Base-by-base conservation (phyloP, 305 asterid species). In the Rubia tinctorum region DNA sequence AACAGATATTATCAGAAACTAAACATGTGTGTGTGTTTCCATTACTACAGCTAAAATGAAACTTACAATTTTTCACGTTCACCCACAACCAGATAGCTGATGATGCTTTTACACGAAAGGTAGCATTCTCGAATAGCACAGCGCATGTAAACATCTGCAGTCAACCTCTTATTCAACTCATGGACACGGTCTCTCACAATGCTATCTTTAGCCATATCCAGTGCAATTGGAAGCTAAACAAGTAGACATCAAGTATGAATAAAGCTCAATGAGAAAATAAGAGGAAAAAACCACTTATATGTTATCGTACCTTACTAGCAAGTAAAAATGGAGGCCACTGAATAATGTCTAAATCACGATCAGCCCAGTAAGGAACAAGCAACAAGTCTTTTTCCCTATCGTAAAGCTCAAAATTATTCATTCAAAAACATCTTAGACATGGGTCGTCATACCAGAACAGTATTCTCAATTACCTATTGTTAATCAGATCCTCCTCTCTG, bases 291-390 rank as follows among this genome's bases (percentile, higher is more conserved):
- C 60, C 81, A 73, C 71, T 40, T 69, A 68, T 22, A 51, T 47
- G 71, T 76, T 65, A 30, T 43, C 85, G 27, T 77, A 92, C 99
- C 98, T 91, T 95, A 94, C 98, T 95, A 73, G 99, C 99, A 78
- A 95, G 86, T 77, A 95, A 80, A 89, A 95, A 95, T 2, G 99
- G 99, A 85, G 99, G 99, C 99, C 99, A 95, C 80, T 91, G 97
- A 74, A 91, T 93, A 79, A 92, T 94, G 87, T 92, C 94, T 75
- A 95, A 80, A 73, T 88, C 97, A 17, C 84, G 95, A 81, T 95
- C 99, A 75, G 97, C 97, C 85, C 87, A 88, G 85, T 91, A 90
- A 61, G 99, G 99, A 76, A 95, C 96, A 58, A 95, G 97, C 77
- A 95, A 84, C 53, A 95, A 86, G 88, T 85, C 87, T 93, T 82